Percentiles rank a stretch among this genome's conserved stretches.
Evolutionary conservation across 768 basidiomycete genomes (phyloP).

Genomic region (Suillus tomentosus): DNA sequence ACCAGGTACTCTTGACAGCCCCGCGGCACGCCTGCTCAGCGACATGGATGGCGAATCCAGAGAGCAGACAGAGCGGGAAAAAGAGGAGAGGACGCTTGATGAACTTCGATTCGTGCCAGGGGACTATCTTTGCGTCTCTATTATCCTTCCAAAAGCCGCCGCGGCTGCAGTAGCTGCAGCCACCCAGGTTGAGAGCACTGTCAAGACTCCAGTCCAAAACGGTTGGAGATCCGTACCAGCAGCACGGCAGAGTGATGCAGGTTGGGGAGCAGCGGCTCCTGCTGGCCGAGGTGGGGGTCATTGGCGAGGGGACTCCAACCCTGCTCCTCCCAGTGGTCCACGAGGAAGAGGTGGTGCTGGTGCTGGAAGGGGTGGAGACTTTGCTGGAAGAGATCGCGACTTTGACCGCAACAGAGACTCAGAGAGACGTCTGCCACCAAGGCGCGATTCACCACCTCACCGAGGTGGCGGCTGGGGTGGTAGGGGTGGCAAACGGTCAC

Average conservation of each 20-base stretch:
- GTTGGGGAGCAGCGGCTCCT: slow-evolving; percentile 37
- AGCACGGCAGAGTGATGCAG: slow-evolving; percentile 44
- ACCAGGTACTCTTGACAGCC: slow-evolving; percentile 58
- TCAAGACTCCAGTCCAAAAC: slow-evolving; percentile 38
- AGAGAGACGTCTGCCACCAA: slow-evolving; percentile 52
- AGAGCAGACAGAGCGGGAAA: slow-evolving; percentile 45
- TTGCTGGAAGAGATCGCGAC: slow-evolving; percentile 39
- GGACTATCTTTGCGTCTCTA: slow-evolving; percentile 75
- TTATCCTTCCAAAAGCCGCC: slow-evolving; percentile 69
- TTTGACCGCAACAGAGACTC: slow-evolving; percentile 41
- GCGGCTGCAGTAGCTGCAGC: slow-evolving; percentile 42
- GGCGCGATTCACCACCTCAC: slow-evolving; percentile 51
- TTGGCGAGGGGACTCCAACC: slow-evolving; percentile 73
- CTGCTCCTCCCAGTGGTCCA: slow-evolving; percentile 40
- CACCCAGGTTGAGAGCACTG: slow-evolving; percentile 49
- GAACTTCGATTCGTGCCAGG: slow-evolving; percentile 81
- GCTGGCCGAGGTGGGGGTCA: slow-evolving; percentile 64
- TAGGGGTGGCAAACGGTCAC: slow-evolving; percentile 42
- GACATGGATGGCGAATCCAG: slow-evolving; percentile 41
- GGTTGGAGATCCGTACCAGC: slow-evolving; percentile 38
- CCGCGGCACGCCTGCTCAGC: slow-evolving; percentile 63
- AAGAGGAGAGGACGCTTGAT: slow-evolving; percentile 72
- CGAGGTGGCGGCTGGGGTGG: slow-evolving; percentile 44
- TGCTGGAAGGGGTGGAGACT: slow-evolving; percentile 34
- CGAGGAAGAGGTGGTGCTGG: slow-evolving; percentile 37